Conservation (phyloP, 2,329 filamentous ascomycete species). For the Furcasterigmium furcatum region DNA sequence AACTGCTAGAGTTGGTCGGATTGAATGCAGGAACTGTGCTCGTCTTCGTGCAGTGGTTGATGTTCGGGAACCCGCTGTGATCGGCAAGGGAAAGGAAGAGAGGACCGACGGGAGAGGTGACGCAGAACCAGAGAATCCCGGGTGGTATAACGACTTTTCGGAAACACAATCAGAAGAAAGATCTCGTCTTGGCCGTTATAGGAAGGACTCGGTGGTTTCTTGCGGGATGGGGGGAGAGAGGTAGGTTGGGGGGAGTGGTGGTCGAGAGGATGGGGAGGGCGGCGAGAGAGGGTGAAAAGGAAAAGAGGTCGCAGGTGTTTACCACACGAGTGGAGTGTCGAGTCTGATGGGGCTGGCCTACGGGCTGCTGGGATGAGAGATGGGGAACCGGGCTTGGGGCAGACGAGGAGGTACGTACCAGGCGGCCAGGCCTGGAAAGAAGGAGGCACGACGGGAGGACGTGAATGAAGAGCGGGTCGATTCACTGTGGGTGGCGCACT, state of each 20-base stretch:
- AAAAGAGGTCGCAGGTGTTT: background rate
- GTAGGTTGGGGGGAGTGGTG: background rate
- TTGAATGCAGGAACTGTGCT: background rate
- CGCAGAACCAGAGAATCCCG: conserved; percentile 7
- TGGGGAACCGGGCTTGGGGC: too few relatives aligned
- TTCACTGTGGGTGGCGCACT: too few relatives aligned
- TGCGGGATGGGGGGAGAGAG: conserved; percentile 3
- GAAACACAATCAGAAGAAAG: conserved; percentile 1
- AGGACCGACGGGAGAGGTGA: background rate
- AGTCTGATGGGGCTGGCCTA: too few relatives aligned
- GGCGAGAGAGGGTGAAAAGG: background rate
- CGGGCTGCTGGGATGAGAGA: too few relatives aligned
- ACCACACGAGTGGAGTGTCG: too few relatives aligned
- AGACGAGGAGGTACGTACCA: too few relatives aligned
- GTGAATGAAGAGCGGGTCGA: too few relatives aligned
- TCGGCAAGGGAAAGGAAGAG: background rate
- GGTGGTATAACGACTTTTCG: conserved; percentile 8
- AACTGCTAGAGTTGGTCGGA: background rate
- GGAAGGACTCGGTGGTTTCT: conserved; percentile 11
- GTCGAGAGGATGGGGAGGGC: background rate
- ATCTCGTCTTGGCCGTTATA: conserved; percentile 7
- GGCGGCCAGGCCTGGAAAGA: too few relatives aligned
- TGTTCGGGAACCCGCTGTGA: background rate
- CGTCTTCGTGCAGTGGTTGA: background rate
- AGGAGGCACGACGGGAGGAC: too few relatives aligned